Percentiles rank a stretch among this genome's conserved stretches.
Evolutionary conservation across 352 stramenopile genomes (phyloP).

Genomic region (Phytophthora idaei): DNA sequence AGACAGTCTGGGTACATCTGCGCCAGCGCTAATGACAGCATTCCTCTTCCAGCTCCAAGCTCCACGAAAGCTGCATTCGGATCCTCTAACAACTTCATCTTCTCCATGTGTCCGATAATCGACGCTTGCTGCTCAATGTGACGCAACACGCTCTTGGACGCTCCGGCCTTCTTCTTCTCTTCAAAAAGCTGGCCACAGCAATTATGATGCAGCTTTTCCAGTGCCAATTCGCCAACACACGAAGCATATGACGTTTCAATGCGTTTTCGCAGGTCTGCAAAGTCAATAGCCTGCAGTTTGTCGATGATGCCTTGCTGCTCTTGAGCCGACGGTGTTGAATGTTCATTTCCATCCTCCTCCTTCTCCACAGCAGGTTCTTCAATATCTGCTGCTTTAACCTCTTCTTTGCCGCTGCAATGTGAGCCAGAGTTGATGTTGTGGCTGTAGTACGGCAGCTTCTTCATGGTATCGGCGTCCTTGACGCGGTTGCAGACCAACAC

Average conservation of each 20-base stretch:
- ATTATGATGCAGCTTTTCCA: conserved; percentile 73
- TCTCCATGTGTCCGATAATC: conserved; percentile 82
- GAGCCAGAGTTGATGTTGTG: conserved; percentile 83
- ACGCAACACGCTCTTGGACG: conserved; percentile 66
- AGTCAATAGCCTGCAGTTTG: conserved; percentile 68
- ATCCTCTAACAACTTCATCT: conserved; percentile 52
- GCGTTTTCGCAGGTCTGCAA: conserved; percentile 51
- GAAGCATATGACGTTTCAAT: conserved; percentile 58
- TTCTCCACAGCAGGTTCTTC: conserved; percentile 7
- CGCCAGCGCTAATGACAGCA: conserved; percentile 80
- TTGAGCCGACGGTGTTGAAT: conserved; percentile 43
- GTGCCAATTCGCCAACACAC: conserved; percentile 59
- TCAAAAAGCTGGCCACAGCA: conserved; percentile 67
- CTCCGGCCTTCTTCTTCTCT: conserved; percentile 61
- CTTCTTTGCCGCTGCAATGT: conserved; percentile 28
- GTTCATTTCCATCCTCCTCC: conserved; percentile 29
- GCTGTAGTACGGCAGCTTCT: conserved; percentile 68
- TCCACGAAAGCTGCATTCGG: conserved; percentile 60
- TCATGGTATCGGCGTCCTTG: conserved; percentile 66
- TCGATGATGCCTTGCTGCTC: conserved; percentile 76
- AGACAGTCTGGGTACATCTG: conserved; percentile 64
- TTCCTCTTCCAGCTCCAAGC: conserved; percentile 74
- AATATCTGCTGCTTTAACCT: not conserved
- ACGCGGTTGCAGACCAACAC: conserved; percentile 80
- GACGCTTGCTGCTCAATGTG: conserved; percentile 87